Percentiles rank a stretch among this genome's conserved stretches.
Evolutionary conservation across 179 eudicot genomes (phyloP).

Genomic region (Monotropa hypopitys): DNA sequence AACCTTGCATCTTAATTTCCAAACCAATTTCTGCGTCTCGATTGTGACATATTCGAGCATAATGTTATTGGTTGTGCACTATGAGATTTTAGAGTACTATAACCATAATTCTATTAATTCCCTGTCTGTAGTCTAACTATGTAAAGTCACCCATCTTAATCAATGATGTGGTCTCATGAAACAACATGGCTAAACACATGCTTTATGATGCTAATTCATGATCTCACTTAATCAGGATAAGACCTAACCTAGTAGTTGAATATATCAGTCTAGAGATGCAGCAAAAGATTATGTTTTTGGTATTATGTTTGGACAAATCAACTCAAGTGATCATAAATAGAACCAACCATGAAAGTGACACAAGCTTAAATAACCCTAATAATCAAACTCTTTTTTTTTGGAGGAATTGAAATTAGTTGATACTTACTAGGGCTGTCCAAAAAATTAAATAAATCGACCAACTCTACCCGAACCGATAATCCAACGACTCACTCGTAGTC

Average conservation of each 20-base stretch:
- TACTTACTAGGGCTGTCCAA: no score
- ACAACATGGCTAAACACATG: slow-evolving; percentile 4
- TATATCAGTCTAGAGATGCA: background rate
- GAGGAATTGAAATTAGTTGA: no score
- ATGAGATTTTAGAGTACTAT: background rate
- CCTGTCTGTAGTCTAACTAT: background rate
- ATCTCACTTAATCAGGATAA: background rate
- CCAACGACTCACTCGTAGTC: no score
- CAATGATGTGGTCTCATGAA: background rate
- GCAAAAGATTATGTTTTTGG: background rate
- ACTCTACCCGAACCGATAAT: no score
- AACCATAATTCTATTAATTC: background rate
- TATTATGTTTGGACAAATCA: slow-evolving; percentile 4
- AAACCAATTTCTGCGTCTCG: no score
- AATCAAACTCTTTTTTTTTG: no score
- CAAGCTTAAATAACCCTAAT: background rate
- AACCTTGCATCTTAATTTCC: no score
- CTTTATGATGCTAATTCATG: background rate
- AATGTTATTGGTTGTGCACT: background rate
- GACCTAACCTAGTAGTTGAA: background rate
- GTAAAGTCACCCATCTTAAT: background rate
- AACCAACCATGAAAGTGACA: slow-evolving; percentile 3
- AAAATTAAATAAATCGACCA: no score
- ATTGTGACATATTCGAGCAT: background rate
- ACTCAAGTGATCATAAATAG: background rate